Conservation (phyloP, 1,139 yeast species). For the Tardiomyces digboiensis region DNA sequence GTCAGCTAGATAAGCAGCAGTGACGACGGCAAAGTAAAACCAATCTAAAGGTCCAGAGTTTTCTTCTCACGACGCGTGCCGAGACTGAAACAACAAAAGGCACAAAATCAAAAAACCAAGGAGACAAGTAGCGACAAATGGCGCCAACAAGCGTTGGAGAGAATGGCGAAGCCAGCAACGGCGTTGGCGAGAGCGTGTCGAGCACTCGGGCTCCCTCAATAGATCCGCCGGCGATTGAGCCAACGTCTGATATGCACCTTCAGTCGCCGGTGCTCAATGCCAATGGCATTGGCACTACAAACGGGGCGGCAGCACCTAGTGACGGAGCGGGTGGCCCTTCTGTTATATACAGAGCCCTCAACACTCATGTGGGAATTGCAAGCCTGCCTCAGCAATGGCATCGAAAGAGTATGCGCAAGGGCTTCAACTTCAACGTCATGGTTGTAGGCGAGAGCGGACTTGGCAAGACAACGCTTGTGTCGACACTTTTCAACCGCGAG, state of each 20-base stretch:
- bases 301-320: background rate
- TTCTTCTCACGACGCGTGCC: no score
- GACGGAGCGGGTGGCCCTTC: constrained; percentile 13
- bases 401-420: constrained; percentile 86
- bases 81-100: no score
- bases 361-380: constrained; percentile 95
- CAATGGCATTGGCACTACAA: background rate
- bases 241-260: constrained; percentile 8
- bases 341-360: constrained; percentile 72
- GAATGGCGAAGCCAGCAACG: no score
- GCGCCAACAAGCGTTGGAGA: no score
- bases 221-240: constrained; percentile 18
- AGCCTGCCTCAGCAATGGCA: constrained; percentile 99
- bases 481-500: constrained; percentile 80
- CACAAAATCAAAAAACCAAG: no score
- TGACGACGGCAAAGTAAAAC: no score
- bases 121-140: no score
- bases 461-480: constrained; percentile 89
- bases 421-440: constrained; percentile 84
- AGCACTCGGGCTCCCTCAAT: background rate
- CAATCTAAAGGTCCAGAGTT: no score
- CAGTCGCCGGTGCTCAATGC: background rate
- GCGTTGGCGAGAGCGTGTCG: no score
- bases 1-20: no score
- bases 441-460: constrained; percentile 77